These are phyloP conservation scores for Neurospora tetraspora DNA, from an alignment of 495 filamentous ascomycete genomes.

Conservation along the genomic window DNA sequence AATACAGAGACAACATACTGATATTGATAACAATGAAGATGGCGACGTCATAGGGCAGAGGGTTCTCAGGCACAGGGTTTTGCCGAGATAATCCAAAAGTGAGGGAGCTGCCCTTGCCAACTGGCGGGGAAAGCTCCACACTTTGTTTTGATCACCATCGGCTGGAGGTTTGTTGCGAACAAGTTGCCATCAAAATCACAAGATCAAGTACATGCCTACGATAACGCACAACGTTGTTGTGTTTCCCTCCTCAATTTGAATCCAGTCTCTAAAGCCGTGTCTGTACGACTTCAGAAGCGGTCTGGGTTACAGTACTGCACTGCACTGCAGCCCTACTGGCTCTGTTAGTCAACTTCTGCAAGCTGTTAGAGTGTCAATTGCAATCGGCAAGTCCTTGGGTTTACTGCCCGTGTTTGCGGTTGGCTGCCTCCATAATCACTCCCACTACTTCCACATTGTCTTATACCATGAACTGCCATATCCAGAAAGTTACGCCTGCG, in stretches of 20 bases:
- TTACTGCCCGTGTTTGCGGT: not conserved
- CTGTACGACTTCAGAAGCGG: too few species aligned
- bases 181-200: not conserved
- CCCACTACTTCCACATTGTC: not conserved
- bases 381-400: not conserved
- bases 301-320: not conserved
- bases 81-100: too few species aligned
- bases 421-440: not conserved
- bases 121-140: not conserved
- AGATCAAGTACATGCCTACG: not conserved
- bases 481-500: not conserved
- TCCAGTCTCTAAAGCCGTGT: too few species aligned
- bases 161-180: not conserved
- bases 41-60: not conserved
- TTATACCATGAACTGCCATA: too few species aligned
- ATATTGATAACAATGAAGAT: not conserved
- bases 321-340: not conserved
- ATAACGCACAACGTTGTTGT: not conserved
- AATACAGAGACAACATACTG: not conserved
- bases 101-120: too few species aligned
- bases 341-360: not conserved
- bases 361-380: too few species aligned
- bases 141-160: not conserved
- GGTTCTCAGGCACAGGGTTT: too few species aligned
- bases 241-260: not conserved